phyloP scores from a whole-genome alignment of 352 stramenopile genomes.

The Pythium aristosporum region DNA sequence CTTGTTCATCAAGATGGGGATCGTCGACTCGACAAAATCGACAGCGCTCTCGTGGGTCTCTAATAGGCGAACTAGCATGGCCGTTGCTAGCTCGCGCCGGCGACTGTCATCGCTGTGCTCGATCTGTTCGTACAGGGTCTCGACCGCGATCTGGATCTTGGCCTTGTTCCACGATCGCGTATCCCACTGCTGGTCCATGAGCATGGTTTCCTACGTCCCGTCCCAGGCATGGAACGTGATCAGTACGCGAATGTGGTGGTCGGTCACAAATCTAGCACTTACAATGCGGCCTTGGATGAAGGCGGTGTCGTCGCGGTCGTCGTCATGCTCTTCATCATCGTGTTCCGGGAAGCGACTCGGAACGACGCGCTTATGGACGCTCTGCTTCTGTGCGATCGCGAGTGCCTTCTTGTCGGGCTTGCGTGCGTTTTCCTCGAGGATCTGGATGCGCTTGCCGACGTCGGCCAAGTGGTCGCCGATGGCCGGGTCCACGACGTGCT shows the following conservation, averaged over 20 bases:
- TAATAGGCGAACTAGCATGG: slow-evolving; percentile 67
- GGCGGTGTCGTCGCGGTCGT: slow-evolving; percentile 25
- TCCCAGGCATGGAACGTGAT: not conserved
- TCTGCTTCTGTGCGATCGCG: slow-evolving; percentile 25
- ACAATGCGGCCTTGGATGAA: slow-evolving; percentile 55
- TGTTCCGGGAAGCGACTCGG: slow-evolving; percentile 51
- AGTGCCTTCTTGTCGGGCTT: slow-evolving; percentile 31
- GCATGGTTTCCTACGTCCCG: slow-evolving; percentile 53
- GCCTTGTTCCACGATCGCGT: slow-evolving; percentile 58
- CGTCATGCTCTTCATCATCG: slow-evolving; percentile 20
- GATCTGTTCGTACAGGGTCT: slow-evolving; percentile 69
- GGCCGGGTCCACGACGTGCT: slow-evolving; percentile 38
- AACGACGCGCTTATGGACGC: slow-evolving; percentile 45
- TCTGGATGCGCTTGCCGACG: slow-evolving; percentile 51
- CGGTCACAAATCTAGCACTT: slow-evolving; percentile 17
- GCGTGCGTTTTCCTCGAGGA: slow-evolving; percentile 51
- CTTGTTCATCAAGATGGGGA: slow-evolving; percentile 73
- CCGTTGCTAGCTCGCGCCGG: slow-evolving; percentile 54
- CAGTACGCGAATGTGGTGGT: not conserved
- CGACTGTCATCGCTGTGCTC: slow-evolving; percentile 42
- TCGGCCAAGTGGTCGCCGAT: slow-evolving; percentile 53
- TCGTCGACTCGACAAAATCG: slow-evolving; percentile 60
- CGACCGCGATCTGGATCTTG: slow-evolving; percentile 60
- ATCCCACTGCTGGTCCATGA: slow-evolving; percentile 84
- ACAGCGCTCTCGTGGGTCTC: slow-evolving; percentile 68